These are phyloP conservation scores for Cladosporium sp. DNA, from an alignment of 2,329 filamentous ascomycete genomes.

Conservation along the genomic window DNA sequence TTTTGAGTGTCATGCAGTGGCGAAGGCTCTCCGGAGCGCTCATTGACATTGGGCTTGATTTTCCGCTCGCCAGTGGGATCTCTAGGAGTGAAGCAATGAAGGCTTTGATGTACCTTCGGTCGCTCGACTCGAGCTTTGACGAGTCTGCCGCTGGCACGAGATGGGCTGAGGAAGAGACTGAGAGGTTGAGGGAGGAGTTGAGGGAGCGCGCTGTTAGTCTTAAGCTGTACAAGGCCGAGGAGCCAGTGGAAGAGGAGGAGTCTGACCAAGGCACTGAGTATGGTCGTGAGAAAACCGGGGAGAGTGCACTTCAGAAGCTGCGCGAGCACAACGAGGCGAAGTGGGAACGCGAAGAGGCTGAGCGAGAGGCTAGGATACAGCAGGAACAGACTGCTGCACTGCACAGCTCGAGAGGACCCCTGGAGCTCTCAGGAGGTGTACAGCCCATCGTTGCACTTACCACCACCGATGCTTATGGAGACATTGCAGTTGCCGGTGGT, in stretches of 20 bases:
- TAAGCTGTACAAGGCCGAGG: constrained; percentile 29
- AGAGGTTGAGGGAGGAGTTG: constrained; percentile 26
- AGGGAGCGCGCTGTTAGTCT: constrained; percentile 30
- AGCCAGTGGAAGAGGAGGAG: constrained; percentile 19
- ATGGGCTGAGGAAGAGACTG: constrained; percentile 33
- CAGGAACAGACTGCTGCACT: constrained; percentile 21
- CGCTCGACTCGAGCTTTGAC: constrained; percentile 30
- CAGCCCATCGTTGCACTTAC: constrained; percentile 19
- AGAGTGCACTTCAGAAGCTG: constrained; percentile 26
- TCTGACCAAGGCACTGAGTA: constrained; percentile 24
- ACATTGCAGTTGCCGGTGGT: constrained; percentile 21
- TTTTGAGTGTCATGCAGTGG: constrained; percentile 35
- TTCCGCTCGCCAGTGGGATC: constrained; percentile 25
- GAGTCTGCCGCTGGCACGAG: constrained; percentile 29
- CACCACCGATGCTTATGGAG: constrained; percentile 6
- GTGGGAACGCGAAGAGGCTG: constrained; percentile 25
- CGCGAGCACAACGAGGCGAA: constrained; percentile 27
- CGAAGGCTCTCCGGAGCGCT: constrained; percentile 34
- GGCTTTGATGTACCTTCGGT: constrained; percentile 31
- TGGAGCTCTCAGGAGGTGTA: constrained; percentile 29
- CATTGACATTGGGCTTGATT: constrained; percentile 32
- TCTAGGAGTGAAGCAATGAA: constrained; percentile 25
- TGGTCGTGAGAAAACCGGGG: constrained; percentile 24
- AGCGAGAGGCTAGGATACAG: constrained; percentile 17
- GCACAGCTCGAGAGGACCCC: constrained; percentile 23